A percentile compares a stretch with the other conserved stretches of the same genome.
Conservation (phyloP, 2,329 filamentous ascomycete species). For the Xylaria sp. region DNA sequence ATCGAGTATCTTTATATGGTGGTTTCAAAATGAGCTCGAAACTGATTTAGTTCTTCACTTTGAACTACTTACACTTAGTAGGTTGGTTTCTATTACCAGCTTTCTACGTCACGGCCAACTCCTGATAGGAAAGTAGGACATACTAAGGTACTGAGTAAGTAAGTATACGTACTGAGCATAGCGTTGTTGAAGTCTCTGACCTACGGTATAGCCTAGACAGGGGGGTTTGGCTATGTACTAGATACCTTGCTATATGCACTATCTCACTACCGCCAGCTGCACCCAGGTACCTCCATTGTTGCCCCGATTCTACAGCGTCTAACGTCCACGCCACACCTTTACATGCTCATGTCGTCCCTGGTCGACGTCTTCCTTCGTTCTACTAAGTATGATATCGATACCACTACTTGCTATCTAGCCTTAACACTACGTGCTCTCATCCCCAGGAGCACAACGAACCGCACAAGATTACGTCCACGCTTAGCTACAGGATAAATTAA, state of each 20-base stretch:
- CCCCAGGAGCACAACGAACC: not conserved
- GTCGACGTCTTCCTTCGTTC: conserved; percentile 2
- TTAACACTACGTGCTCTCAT: not conserved
- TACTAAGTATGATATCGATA: conserved; percentile 5
- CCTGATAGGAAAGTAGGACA: not conserved
- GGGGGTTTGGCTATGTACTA: not conserved
- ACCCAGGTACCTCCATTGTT: not conserved
- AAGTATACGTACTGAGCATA: not conserved
- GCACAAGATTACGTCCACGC: not conserved
- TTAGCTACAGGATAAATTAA: not conserved
- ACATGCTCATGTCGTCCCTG: conserved; percentile 1
- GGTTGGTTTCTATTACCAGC: not conserved
- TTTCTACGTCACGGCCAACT: not conserved
- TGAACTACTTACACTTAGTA: not conserved
- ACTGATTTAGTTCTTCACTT: not conserved
- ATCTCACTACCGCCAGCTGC: not conserved
- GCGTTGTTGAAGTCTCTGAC: not conserved
- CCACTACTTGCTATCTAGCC: not conserved
- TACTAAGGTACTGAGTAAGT: too few relatives aligned
- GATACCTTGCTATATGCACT: not conserved
- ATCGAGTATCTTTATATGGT: not conserved
- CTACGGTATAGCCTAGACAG: not conserved
- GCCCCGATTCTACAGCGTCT: conserved; percentile 1
- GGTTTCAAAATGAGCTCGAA: not conserved
- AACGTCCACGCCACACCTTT: conserved; percentile 17